Conservation (phyloP, 192 early-diverging fungal genomes). For the Fimicolochytrium jonesii region DNA sequence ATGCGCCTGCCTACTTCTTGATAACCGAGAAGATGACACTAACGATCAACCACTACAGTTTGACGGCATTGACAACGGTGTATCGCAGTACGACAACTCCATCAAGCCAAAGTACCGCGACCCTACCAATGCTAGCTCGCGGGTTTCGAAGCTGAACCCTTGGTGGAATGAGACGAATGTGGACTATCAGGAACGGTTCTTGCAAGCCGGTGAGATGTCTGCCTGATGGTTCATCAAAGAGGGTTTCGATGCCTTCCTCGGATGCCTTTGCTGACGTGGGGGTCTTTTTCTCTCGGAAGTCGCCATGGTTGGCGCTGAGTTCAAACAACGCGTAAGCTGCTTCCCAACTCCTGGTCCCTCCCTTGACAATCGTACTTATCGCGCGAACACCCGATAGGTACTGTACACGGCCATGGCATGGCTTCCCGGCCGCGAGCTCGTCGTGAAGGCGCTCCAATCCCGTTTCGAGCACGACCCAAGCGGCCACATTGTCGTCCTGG, state of each 20-base stretch:
- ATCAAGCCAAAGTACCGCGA: conserved; percentile 79
- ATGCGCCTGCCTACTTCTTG: too few relatives aligned
- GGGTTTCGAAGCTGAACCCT: conserved; percentile 85
- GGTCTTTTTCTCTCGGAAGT: conserved; percentile 33
- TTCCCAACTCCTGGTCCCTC: neutral
- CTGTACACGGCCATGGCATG: conserved; percentile 68
- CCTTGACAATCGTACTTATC: neutral
- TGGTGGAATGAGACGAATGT: conserved; percentile 80
- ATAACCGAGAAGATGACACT: conserved; percentile 7
- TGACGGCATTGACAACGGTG: conserved; percentile 93
- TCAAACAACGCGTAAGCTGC: conserved; percentile 53
- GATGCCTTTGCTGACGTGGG: neutral
- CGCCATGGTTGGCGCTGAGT: conserved; percentile 73
- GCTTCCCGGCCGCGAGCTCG: conserved; percentile 85
- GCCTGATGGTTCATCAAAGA: too few relatives aligned
- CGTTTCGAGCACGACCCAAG: conserved; percentile 57
- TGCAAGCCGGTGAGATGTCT: conserved; percentile 34
- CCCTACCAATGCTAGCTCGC: conserved; percentile 70
- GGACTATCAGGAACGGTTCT: conserved; percentile 66
- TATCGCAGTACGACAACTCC: conserved; percentile 77
- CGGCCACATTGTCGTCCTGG: conserved; percentile 79
- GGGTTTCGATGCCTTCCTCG: neutral
- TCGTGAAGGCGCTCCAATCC: conserved; percentile 63
- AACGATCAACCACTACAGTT: conserved; percentile 42
- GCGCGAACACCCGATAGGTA: conserved; percentile 14